Evolutionary conservation across 345 rosid genomes (phyloP), one percentile per base, ranked within the genome.

Genomic region (Lepidium aucheri): DNA sequence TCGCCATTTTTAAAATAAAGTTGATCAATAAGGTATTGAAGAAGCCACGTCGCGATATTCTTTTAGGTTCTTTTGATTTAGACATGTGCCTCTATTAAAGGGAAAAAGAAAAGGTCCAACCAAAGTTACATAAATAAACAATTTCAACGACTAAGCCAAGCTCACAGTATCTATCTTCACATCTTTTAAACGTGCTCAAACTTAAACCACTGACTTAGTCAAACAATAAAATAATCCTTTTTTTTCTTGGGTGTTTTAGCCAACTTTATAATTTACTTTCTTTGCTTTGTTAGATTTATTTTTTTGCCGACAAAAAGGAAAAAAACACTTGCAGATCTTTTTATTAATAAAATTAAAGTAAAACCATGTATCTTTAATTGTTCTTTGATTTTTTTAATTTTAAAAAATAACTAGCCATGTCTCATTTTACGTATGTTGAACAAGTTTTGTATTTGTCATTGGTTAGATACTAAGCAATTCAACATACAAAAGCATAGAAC

Each of bases 401-500:
- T 24, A 1, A 24, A 24, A 24, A 24, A 24, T 24, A 24, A 24
- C 26, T 4, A 26, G 6, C 30, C 30, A 26, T 26, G 4, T 26
- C 5, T 26, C 30, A 26, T 0, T 26, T 26, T 42, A 65, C 35
- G 8, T 15, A 26, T n/a, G 45, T 56, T 50, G 7, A 41, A 28
- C 22, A 20, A 28, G 16, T 42, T 35, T 42, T 28, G n/a, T 12
- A 20, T 54, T 54, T 73, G 4, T n/a, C n/a, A n/a, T 20, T 62
- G 52, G 33, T 53, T 40, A 92, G 97, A 85, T 93, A 44, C 60
- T 93, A 16, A 93, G 96, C 84, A 93, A 93, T 77, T 87, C 85
- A 28, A 80, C 57, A 30, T 93, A 83, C 82, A 93, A 78, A 75
- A 93, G 98, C 34, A 85, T 93, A 66, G 98, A 93, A 77, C 98